phyloP scores from a whole-genome alignment of 768 basidiomycete genomes.

The Mycena floridula region DNA sequence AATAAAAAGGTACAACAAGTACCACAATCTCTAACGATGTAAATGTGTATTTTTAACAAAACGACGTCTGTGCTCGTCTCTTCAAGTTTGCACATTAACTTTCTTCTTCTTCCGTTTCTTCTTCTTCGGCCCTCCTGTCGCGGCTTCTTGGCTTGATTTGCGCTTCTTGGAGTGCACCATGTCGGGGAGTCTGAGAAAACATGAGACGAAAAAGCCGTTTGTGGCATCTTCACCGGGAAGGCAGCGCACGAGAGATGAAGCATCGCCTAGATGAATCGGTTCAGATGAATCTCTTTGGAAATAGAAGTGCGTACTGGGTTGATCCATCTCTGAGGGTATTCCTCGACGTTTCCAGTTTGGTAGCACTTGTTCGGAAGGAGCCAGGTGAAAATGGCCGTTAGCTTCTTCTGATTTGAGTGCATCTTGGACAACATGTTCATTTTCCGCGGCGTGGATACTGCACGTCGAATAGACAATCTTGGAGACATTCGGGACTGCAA shows the following conservation, averaged over 20 bases:
- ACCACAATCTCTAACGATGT: too few relatives aligned
- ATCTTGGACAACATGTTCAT: conserved; percentile 83
- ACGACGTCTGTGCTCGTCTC: too few relatives aligned
- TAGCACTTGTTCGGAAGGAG: conserved; percentile 58
- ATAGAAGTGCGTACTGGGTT: conserved; percentile 41
- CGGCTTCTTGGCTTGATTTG: conserved; percentile 17
- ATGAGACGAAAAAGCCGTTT: conserved; percentile 98
- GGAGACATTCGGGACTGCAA: conserved; percentile 64
- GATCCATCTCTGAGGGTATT: conserved; percentile 52
- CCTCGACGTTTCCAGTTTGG: conserved; percentile 85
- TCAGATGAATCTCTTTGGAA: conserved; percentile 3
- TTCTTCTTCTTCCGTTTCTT: conserved; percentile 16
- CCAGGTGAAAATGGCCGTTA: conserved; percentile 57
- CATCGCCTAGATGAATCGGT: conserved; percentile 34
- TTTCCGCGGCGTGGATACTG: conserved; percentile 85
- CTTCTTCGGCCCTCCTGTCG: conserved; percentile 3
- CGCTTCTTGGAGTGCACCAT: conserved; percentile 14
- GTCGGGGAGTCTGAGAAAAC: conserved; percentile 48
- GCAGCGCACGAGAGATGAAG: conserved; percentile 64
- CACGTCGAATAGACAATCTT: conserved; percentile 98
- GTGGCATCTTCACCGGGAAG: conserved; percentile 79
- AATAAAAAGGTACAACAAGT: too few relatives aligned
- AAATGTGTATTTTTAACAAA: too few relatives aligned
- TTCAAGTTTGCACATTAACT: too few relatives aligned
- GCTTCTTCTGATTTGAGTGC: conserved; percentile 74